Base-by-base conservation (phyloP, 257 asterid genomes). In the Solanum virginianum region DNA sequence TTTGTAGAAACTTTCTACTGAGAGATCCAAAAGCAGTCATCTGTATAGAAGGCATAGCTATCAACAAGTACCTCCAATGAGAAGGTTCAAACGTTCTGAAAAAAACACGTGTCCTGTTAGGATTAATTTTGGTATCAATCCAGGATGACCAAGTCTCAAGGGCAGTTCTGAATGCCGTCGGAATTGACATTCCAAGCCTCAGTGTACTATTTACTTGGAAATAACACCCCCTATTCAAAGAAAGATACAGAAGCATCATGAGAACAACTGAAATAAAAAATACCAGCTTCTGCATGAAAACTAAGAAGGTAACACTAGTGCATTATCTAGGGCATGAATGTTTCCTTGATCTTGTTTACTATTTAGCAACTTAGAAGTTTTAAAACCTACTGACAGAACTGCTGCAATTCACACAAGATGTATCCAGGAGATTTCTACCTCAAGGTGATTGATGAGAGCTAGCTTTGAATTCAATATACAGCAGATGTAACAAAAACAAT, bases 21-120 rank as follows among this genome's bases (percentile, higher is more conserved):
- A 72, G 57, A 72, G 80, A 72, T n/a, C 80, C 80, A 72, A 82
- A 63, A 36, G 63, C 85, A 62, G 29, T n/a, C 60, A 60, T 45
- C 74, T 82, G 74, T n/a, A 63, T 65, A 65, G 75, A 69, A 84
- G 54, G 16, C 72, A 39, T 59, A 84, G 69, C 69, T 36, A 80
- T 70, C 36, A 15, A 62, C 51, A 72, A 69, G 65, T 92, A 94
- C 98, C 96, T 92, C 98, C 98, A 94, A 84, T 92, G 98, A 88
- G 97, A 92, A 54, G 98, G 97, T 87, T 94, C 98, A 83, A 91
- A 94, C 8, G 97, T 94, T 87, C 97, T 90, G 83, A 94, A 92
- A 88, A 94, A 94, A 63, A 94, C 86, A 14, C 82, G 92, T 12
- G 97, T 92, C 85, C 85, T 89, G 65, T 86, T 69, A 17, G 53